These are phyloP conservation scores for Lasiosphaeriaceae sp. DNA, from an alignment of 495 filamentous ascomycete species.

Conservation along the genomic window DNA sequence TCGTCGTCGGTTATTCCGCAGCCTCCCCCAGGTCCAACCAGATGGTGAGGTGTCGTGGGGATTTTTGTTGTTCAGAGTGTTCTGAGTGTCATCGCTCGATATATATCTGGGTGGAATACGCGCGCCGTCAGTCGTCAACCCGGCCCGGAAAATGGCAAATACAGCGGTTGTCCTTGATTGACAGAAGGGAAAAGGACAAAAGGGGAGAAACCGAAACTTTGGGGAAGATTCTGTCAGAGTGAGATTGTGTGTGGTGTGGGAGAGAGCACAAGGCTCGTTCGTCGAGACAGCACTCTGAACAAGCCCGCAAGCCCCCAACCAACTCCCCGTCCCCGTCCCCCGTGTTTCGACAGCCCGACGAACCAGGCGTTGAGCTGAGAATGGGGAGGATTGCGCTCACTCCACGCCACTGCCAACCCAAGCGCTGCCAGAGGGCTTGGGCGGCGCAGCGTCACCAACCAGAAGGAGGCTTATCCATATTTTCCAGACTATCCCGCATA, in stretches of 20 bases:
- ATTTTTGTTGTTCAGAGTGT: not conserved
- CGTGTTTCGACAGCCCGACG: not conserved
- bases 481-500: slow-evolving; percentile 5
- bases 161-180: no score
- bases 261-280: not conserved
- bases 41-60: no score
- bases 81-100: slow-evolving; percentile 5
- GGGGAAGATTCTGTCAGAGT: no score
- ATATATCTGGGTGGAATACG: not conserved
- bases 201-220: no score
- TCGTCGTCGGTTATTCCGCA: slow-evolving; percentile 1
- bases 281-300: not conserved
- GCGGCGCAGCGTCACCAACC: slow-evolving; percentile 21
- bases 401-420: slow-evolving; percentile 2
- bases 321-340: not conserved
- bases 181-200: no score
- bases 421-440: slow-evolving; percentile 13
- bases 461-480: not conserved
- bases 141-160: no score
- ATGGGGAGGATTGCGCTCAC: slow-evolving; percentile 11
- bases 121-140: no score
- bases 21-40: not conserved
- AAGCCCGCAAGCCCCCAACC: no score
- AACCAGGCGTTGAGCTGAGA: not conserved
- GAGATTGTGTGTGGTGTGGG: no score